These are phyloP conservation scores for Omphalotus guepiniiformis DNA, from an alignment of 768 basidiomycete genomes.

Conservation along the genomic window DNA sequence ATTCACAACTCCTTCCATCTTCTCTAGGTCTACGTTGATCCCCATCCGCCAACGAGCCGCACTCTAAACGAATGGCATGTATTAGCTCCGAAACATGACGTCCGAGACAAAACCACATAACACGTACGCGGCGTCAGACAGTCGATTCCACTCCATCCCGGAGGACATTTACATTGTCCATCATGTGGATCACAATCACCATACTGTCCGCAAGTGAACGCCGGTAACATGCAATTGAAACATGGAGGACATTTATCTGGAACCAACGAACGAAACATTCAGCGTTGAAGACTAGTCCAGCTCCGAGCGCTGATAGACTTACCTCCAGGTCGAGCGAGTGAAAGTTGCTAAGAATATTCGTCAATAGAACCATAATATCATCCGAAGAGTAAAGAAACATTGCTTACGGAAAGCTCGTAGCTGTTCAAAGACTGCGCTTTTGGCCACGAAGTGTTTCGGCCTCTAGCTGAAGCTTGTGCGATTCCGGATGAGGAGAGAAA, in stretches of 20 bases:
- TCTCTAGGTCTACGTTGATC: slow-evolving; percentile 78
- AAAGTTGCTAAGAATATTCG: too few relatives aligned
- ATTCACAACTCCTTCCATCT: slow-evolving; percentile 73
- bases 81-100: slow-evolving; percentile 3
- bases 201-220: slow-evolving; percentile 89
- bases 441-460: too few relatives aligned
- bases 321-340: too few relatives aligned
- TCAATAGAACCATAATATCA: too few relatives aligned
- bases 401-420: too few relatives aligned
- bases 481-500: too few relatives aligned
- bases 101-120: not conserved
- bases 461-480: too few relatives aligned
- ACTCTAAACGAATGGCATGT: slow-evolving; percentile 59
- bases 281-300: too few relatives aligned
- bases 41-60: slow-evolving; percentile 91
- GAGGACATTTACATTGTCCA: slow-evolving; percentile 94
- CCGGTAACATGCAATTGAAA: slow-evolving; percentile 95
- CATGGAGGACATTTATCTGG: slow-evolving; percentile 75
- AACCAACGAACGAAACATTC: too few relatives aligned
- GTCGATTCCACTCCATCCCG: slow-evolving; percentile 97
- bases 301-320: too few relatives aligned
- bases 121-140: slow-evolving; percentile 86
- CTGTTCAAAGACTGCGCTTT: too few relatives aligned
- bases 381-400: too few relatives aligned
- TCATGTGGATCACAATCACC: slow-evolving; percentile 88